A percentile compares a stretch with the other conserved stretches of the same genome.
Conservation (phyloP, 2,329 filamentous ascomycete species). For the Penicillium sp. region DNA sequence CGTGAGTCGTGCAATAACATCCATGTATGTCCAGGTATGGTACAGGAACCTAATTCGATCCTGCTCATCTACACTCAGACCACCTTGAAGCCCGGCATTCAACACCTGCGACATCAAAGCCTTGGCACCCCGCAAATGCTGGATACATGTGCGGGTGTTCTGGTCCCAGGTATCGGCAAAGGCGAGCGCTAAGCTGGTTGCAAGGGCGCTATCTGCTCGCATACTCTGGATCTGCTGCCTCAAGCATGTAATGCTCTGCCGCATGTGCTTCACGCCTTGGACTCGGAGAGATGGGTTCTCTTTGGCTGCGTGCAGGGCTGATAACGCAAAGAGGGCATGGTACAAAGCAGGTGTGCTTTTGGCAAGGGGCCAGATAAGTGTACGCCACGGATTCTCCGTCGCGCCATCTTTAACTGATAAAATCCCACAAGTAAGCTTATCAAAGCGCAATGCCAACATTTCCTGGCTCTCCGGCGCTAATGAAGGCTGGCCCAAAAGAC, state of each 20-base stretch:
- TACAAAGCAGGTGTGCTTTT: slow-evolving; percentile 60
- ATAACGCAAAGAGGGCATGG: slow-evolving; percentile 64
- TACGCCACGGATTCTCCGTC: slow-evolving; percentile 67
- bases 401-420: slow-evolving; percentile 65
- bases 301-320: slow-evolving; percentile 61
- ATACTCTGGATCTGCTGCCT: slow-evolving; percentile 58
- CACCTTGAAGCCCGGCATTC: slow-evolving; percentile 36
- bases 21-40: slow-evolving; percentile 69
- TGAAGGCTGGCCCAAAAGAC: slow-evolving; percentile 45
- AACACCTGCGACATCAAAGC: slow-evolving; percentile 58
- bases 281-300: slow-evolving; percentile 54
- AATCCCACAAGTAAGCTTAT: slow-evolving; percentile 63
- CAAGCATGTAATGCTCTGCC: slow-evolving; percentile 56
- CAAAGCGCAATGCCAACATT: slow-evolving; percentile 59
- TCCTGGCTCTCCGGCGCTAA: slow-evolving; percentile 53
- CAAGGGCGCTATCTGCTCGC: slow-evolving; percentile 60
- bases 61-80: slow-evolving; percentile 45
- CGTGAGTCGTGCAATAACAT: slow-evolving; percentile 64
- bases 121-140: slow-evolving; percentile 64
- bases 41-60: slow-evolving; percentile 60
- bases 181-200: slow-evolving; percentile 63
- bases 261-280: slow-evolving; percentile 64
- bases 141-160: slow-evolving; percentile 62
- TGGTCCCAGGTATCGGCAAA: slow-evolving; percentile 69
- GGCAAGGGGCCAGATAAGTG: slow-evolving; percentile 63